These are phyloP conservation scores for Trichoderma simmonsii DNA, from an alignment of 2,329 filamentous ascomycete genomes.

Conservation along the genomic window DNA sequence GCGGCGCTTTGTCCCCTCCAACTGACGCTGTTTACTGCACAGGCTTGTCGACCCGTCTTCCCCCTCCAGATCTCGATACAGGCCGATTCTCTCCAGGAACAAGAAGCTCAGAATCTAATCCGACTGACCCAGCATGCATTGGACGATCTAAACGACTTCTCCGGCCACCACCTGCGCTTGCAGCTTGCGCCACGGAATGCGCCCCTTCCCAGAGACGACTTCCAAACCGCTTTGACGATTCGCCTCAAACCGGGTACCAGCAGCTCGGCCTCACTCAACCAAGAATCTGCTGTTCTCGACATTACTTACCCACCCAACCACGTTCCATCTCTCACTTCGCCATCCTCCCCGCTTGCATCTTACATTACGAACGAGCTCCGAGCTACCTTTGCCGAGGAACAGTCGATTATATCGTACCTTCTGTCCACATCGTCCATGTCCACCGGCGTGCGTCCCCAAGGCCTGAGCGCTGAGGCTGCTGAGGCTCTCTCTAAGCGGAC, in stretches of 20 bases:
- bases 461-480: slow-evolving; percentile 48
- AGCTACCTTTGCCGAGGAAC: slow-evolving; percentile 80
- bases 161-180: slow-evolving; percentile 72
- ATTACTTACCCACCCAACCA: slow-evolving; percentile 72
- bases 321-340: slow-evolving; percentile 62
- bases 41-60: slow-evolving; percentile 87
- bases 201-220: slow-evolving; percentile 15
- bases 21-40: not conserved
- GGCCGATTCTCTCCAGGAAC: slow-evolving; percentile 60
- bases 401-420: slow-evolving; percentile 76
- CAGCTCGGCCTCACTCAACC: slow-evolving; percentile 61
- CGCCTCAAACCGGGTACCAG: slow-evolving; percentile 63
- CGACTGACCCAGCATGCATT: slow-evolving; percentile 81
- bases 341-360: slow-evolving; percentile 69
- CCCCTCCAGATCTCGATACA: slow-evolving; percentile 79
- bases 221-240: slow-evolving; percentile 63
- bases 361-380: slow-evolving; percentile 78
- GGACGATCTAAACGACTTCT: slow-evolving; percentile 83
- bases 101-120: slow-evolving; percentile 70
- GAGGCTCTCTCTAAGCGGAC: slow-evolving; percentile 66
- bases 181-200: slow-evolving; percentile 33
- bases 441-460: slow-evolving; percentile 44
- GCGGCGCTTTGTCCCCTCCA: not conserved
- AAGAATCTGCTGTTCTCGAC: slow-evolving; percentile 68
- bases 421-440: slow-evolving; percentile 59